These are phyloP conservation scores for Aquilaria agallochum DNA, from an alignment of 441 rosid genomes.

Conservation along the genomic window DNA sequence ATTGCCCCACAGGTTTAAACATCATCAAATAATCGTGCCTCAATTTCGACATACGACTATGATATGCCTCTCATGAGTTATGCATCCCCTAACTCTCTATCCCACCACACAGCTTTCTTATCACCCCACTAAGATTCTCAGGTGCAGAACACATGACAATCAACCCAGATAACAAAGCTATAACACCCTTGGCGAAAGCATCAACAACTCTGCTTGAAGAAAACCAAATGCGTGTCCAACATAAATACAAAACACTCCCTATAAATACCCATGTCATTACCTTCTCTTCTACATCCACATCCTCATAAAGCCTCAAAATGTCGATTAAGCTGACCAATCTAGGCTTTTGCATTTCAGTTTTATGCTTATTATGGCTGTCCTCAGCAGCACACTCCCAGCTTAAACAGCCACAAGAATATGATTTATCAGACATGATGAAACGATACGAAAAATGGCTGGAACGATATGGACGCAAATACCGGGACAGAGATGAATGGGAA, in stretches of 20 bases:
- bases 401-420: slow-evolving; percentile 15
- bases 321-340: slow-evolving; percentile 17
- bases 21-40: too few species aligned
- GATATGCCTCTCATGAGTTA: too few species aligned
- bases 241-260: slow-evolving; percentile 3
- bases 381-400: slow-evolving; percentile 17
- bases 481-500: slow-evolving; percentile 40
- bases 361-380: slow-evolving; percentile 27
- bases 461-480: slow-evolving; percentile 31
- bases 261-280: neutral
- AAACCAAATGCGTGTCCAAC: slow-evolving; percentile 14
- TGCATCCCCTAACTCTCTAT: too few species aligned
- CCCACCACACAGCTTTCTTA: too few species aligned
- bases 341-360: slow-evolving; percentile 22
- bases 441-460: slow-evolving; percentile 63
- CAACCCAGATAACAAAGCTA: slow-evolving; percentile 6
- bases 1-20: too few species aligned
- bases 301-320: slow-evolving; percentile 15
- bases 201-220: neutral
- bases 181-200: slow-evolving; percentile 12
- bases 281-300: neutral
- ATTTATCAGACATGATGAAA: slow-evolving; percentile 21
- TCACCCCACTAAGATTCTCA: slow-evolving; percentile 7
- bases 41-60: too few species aligned
- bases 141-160: slow-evolving; percentile 13